Percentiles rank a stretch among this genome's conserved stretches.
These are phyloP conservation scores for Saccharomycopsis crataegensis DNA, from an alignment of 1,139 yeast genomes.

Conservation along the genomic window DNA sequence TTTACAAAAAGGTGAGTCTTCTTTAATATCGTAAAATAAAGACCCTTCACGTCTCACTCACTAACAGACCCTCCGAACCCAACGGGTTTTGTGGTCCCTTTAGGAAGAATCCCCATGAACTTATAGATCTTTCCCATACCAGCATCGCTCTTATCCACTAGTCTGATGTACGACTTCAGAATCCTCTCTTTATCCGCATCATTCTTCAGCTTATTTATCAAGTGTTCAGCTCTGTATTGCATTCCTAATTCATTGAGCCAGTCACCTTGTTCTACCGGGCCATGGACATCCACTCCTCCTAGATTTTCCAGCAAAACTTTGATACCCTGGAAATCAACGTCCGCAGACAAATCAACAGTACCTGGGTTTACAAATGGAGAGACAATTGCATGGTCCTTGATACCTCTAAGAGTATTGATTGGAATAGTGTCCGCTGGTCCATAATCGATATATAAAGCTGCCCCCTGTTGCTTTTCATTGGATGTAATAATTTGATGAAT, in stretches of 20 bases:
- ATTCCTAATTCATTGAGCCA: conserved; percentile 75
- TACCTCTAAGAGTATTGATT: conserved; percentile 64
- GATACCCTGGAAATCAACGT: conserved; percentile 69
- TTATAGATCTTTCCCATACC: conserved; percentile 78
- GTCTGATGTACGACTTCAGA: conserved; percentile 51
- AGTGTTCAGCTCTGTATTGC: conserved; percentile 58
- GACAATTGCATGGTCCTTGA: conserved; percentile 64
- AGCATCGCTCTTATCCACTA: conserved; percentile 53
- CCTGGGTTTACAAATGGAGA: conserved; percentile 77
- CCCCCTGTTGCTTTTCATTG: conserved; percentile 40
- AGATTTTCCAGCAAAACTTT: conserved; percentile 29
- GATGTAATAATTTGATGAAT: conserved; percentile 37
- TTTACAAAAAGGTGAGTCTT: too few species aligned
- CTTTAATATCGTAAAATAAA: too few species aligned
- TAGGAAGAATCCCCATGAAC: conserved; percentile 57
- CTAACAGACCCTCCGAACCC: conserved; percentile 34
- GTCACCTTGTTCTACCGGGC: conserved; percentile 73
- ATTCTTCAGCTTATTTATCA: conserved; percentile 31
- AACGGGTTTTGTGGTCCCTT: conserved; percentile 31
- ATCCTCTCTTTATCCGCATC: conserved; percentile 39
- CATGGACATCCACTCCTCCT: conserved; percentile 32
- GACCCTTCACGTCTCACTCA: neutral
- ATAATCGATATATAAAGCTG: conserved; percentile 70
- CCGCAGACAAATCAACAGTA: conserved; percentile 73
- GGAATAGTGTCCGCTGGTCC: conserved; percentile 62